Evolutionary conservation across 2,329 filamentous ascomycete genomes (phyloP), one percentile per base, ranked within the genome.

Genomic region (Arachnopeziza araneosa): DNA sequence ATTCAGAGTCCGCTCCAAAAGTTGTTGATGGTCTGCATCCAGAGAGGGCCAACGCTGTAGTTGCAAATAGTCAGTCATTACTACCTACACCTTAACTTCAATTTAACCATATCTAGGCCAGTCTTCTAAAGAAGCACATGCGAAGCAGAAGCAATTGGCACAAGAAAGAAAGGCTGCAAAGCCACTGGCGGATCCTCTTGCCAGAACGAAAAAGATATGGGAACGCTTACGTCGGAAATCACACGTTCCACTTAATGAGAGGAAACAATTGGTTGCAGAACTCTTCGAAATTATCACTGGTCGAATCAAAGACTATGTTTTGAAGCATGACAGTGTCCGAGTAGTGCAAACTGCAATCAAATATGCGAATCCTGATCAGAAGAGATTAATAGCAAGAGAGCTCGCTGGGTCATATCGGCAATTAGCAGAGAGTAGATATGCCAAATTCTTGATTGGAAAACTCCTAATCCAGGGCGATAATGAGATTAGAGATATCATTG

Each of bases 251-350:
- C 86, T 88, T 69, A 90, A 96, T 49, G 93, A 99, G 78, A 85
- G 95, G 64, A 88, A 93, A 75, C 83, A 88, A 73, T 83, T 99
- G 50, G 89, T 98, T 54, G 84, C 87, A 62, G 93, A 99, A 78
- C 83, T 99, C 24, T 98, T 96, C 75, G 82, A 83, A 60, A 96
- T 99, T 71, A 90, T 97, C 69, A 95, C 90, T 24, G 93, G 93
- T 57, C 86, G 90, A 60, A 89, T 98, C 69, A 91, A 91, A 75
- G 95, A 98, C 64, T 96, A 98, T 67, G 93, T 97, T 22, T 90
- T 99, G 78, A 99, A 99, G 83, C 95, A 99, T 75, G 95, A 99
- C 73, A 91, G 92, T 44, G 93, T 96, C n/a, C 85, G 95, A 67
- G 92, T 96, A 50, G 89, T 99, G 24, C 95, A 99, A 78, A 97